Evolutionary conservation across 768 basidiomycete genomes (phyloP).

Genomic region (Antrodiella citrinella): DNA sequence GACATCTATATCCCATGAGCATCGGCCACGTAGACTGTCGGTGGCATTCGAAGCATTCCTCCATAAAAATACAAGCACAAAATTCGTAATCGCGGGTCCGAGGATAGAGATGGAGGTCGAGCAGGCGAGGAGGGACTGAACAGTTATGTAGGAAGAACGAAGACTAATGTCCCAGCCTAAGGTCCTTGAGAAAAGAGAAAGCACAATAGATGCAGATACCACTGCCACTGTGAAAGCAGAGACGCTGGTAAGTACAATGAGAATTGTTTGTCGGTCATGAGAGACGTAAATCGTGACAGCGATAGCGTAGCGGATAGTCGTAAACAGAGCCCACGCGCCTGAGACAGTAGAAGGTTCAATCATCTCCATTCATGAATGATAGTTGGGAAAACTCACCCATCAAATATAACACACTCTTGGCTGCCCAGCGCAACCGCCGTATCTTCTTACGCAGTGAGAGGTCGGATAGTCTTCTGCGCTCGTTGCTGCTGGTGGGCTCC

Average conservation of each 20-base stretch:
- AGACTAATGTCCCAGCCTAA: conserved; percentile 22
- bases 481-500: conserved; percentile 23
- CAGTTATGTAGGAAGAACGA: conserved; percentile 22
- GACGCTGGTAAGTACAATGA: conserved; percentile 42
- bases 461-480: conserved; percentile 25
- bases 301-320: conserved; percentile 55
- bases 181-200: conserved; percentile 33
- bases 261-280: conserved; percentile 30
- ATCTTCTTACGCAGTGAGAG: conserved; percentile 23
- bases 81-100: conserved; percentile 44
- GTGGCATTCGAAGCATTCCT: conserved; percentile 29
- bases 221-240: conserved; percentile 35
- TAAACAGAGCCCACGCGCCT: conserved; percentile 59
- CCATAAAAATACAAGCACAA: conserved; percentile 50
- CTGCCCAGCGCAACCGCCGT: conserved; percentile 25
- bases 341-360: background rate
- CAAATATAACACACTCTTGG: conserved; percentile 21
- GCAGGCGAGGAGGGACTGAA: conserved; percentile 31
- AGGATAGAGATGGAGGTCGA: conserved; percentile 41
- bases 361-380: background rate
- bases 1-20: conserved; percentile 57
- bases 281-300: conserved; percentile 41
- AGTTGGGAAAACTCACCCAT: conserved; percentile 26
- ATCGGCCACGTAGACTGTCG: conserved; percentile 35
- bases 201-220: conserved; percentile 27